These are phyloP conservation scores for Geum urbanum DNA, from an alignment of 306 rosid genomes.

Conservation along the genomic window DNA sequence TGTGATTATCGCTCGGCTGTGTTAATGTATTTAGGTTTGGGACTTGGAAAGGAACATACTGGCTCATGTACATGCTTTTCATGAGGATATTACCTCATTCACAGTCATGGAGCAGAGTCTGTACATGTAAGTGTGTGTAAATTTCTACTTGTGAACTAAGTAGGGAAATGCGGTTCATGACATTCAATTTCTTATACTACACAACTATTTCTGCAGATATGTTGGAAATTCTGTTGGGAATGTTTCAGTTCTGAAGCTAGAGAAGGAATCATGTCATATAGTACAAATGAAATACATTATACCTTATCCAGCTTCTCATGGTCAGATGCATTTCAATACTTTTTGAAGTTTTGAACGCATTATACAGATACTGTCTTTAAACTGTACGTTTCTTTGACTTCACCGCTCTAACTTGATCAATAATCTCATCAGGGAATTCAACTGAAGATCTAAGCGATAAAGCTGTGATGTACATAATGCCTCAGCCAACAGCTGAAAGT, in stretches of 20 bases:
- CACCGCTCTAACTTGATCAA: constrained; percentile 9
- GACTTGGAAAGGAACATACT: constrained; percentile 57
- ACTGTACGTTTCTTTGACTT: not conserved
- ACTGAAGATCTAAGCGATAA: constrained; percentile 42
- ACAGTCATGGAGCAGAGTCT: constrained; percentile 49
- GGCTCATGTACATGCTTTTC: constrained; percentile 40
- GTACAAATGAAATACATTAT: constrained; percentile 55
- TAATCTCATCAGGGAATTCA: constrained; percentile 46
- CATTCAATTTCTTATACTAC: constrained; percentile 6
- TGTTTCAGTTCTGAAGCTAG: constrained; percentile 65
- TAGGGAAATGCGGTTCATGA: not conserved
- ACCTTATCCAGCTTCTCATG: constrained; percentile 63
- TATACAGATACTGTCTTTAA: not conserved
- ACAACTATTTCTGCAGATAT: constrained; percentile 47
- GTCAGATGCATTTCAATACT: constrained; percentile 39
- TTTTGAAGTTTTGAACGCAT: not conserved
- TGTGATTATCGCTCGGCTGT: not conserved
- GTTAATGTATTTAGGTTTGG: constrained; percentile 59
- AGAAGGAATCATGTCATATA: constrained; percentile 47
- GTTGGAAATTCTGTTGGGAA: constrained; percentile 71
- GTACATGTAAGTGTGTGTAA: constrained; percentile 54
- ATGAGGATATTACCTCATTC: constrained; percentile 61
- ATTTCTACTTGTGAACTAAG: constrained; percentile 10
- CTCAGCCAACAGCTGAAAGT: constrained; percentile 75
- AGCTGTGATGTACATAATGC: constrained; percentile 51